Base-by-base conservation (phyloP, 1,139 yeast species). In the Saccharomyces hybrid region DNA sequence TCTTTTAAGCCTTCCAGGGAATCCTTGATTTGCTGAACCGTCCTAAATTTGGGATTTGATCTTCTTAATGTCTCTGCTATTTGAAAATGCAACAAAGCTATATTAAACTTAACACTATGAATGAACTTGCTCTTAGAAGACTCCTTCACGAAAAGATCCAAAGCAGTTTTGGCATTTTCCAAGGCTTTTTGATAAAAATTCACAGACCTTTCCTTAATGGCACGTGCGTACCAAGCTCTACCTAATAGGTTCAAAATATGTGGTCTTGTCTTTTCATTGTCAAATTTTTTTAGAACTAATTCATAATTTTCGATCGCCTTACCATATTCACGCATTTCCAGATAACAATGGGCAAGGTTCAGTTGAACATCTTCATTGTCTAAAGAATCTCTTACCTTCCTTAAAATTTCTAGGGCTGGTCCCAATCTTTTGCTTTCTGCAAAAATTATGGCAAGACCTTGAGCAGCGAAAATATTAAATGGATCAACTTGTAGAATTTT, bases 381-480 rank as follows among this genome's bases (percentile, higher is more conserved):
- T 62, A 93, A 77, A 8, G 98, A 86, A 65, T 93, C 99, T 67
- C 97, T 82, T 53, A 91, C 84, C 63, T 91, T 90, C 70, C 95
- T 81, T 66, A 95, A 84, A 53, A 90, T 84, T 61, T 89, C 96
- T 65, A 90, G 77, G 0, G 98, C 97, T 60, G 84, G 78, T 47
- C 81, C 83, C 25, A 82, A 73, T 57, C 88, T 85, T 64, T 87
- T 88, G 65, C 86, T 86, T 64, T 91, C 98, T 25, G 96, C 95
- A 70, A 89, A 87, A 9, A 91, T 83, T 54, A 93, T 90, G 1
- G 98, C 99, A 59, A 95, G 78, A 52, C 99, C 99, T 71, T 93
- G 99, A 0, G 99, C 99, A 2, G 98, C 99, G 73, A 86, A 93
- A 1, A 93, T 95, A 69, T 93, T 89, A 61, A 80, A 78, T 5